Conservation (phyloP, 352 stramenopile species). For the Phytophthora litchii region DNA sequence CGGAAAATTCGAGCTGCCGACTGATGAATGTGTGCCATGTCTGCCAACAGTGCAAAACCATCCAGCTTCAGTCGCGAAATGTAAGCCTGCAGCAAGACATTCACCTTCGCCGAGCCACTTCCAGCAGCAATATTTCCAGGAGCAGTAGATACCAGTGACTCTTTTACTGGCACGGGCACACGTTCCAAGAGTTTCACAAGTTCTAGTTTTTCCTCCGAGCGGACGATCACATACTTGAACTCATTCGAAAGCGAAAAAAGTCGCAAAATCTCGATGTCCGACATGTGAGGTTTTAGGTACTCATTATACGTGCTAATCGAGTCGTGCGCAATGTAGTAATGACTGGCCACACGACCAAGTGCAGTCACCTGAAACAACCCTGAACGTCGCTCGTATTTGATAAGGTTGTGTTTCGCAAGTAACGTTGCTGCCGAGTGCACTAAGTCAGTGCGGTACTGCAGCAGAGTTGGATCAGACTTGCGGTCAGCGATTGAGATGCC, state of each 20-base stretch:
- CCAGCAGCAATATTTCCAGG: conserved; percentile 44
- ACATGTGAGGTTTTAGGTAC: conserved; percentile 99
- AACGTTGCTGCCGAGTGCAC: conserved; percentile 96
- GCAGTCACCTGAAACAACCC: conserved; percentile 97
- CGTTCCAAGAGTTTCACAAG: conserved; percentile 96
- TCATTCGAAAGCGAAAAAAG: conserved; percentile 99
- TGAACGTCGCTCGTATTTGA: conserved; percentile 97
- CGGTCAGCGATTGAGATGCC: conserved; percentile 90
- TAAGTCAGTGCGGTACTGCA: conserved; percentile 96
- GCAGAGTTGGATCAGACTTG: conserved; percentile 93
- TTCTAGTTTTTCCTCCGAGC: conserved; percentile 99
- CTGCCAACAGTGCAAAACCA: conserved; percentile 97
- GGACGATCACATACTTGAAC: conserved; percentile 98
- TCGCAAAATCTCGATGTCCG: conserved; percentile 99
- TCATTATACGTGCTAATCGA: conserved; percentile 99
- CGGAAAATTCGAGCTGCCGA: conserved; percentile 98
- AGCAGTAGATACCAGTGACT: conserved; percentile 73
- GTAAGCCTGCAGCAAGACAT: conserved; percentile 99
- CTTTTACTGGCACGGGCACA: conserved; percentile 99
- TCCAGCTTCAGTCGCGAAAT: conserved; percentile 98
- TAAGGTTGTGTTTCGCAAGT: conserved; percentile 97
- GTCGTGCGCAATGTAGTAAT: conserved; percentile 99
- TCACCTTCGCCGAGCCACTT: conserved; percentile 96
- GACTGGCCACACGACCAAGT: conserved; percentile 96
- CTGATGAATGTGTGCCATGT: conserved; percentile 99